Evolutionary conservation across 148 eudicot species (phyloP).

Genomic region (Vaccinium macrocarpon): DNA sequence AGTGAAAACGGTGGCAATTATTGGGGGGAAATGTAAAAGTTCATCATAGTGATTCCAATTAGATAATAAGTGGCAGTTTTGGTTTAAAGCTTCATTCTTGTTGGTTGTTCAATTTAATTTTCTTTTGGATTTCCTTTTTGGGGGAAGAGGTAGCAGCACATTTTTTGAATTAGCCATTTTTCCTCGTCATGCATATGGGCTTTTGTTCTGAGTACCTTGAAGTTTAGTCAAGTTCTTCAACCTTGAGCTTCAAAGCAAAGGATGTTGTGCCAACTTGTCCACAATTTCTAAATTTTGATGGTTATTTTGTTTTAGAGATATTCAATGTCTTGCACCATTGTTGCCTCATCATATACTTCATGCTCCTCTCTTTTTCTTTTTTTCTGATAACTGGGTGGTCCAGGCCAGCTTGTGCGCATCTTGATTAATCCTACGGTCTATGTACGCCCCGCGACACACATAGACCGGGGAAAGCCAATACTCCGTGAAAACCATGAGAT

Average conservation of each 20-base stretch:
- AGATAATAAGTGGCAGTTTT: not conserved
- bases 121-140: not conserved
- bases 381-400: no score
- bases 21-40: not conserved
- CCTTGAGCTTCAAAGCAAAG: not conserved
- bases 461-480: no score
- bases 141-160: not conserved
- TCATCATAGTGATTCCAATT: not conserved
- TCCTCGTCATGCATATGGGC: not conserved
- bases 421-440: no score
- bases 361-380: not conserved
- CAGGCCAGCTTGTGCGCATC: no score
- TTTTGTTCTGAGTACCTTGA: not conserved
- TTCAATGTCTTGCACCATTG: not conserved
- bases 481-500: no score
- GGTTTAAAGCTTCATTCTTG: not conserved
- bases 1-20: not conserved
- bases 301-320: conserved; percentile 6
- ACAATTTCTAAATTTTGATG: not conserved
- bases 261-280: not conserved
- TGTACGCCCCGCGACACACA: no score
- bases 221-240: not conserved
- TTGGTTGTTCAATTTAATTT: not conserved
- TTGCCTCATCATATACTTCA: not conserved
- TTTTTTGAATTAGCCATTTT: not conserved